These are phyloP conservation scores for Candida anglica DNA, from an alignment of 805 yeast species.

Conservation along the genomic window DNA sequence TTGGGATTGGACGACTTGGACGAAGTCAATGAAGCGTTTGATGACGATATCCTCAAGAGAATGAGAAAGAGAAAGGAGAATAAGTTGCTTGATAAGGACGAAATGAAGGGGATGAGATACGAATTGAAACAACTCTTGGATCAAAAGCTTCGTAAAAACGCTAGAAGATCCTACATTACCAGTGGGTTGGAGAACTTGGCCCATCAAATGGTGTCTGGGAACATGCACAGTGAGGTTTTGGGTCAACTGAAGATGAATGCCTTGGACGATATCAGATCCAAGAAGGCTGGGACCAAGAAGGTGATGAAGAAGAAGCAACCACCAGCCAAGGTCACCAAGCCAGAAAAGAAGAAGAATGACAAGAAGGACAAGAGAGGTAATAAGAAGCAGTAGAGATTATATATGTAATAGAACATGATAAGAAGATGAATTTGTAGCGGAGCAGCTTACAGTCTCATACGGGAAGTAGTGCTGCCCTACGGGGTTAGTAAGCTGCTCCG, in stretches of 20 bases:
- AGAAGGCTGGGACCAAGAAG: constrained; percentile 6
- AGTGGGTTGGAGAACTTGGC: constrained; percentile 79
- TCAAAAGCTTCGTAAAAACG: constrained; percentile 55
- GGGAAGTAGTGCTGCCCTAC: too few species aligned
- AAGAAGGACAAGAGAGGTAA: constrained; percentile 2
- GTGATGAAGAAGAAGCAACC: constrained; percentile 8
- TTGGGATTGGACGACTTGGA: constrained; percentile 72
- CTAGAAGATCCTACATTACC: constrained; percentile 70
- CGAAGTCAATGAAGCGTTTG: constrained; percentile 58
- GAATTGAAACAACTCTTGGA: constrained; percentile 52
- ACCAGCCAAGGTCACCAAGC: constrained; percentile 1
- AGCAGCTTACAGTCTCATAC: too few species aligned
- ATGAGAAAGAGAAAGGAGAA: constrained; percentile 49
- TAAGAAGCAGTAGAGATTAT: constrained; percentile 6
- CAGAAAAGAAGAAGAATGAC: constrained; percentile 5
- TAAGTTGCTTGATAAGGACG: constrained; percentile 43
- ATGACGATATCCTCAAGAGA: constrained; percentile 63
- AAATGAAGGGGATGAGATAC: constrained; percentile 41
- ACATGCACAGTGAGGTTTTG: constrained; percentile 61
- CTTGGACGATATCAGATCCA: constrained; percentile 46
- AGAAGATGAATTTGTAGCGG: constrained; percentile 1
- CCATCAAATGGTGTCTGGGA: constrained; percentile 64
- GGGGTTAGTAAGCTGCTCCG: too few species aligned
- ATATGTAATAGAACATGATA: constrained; percentile 5
- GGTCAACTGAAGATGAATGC: constrained; percentile 73